phyloP scores from a whole-genome alignment of 129 eudicot genomes.

The Rutidosis leptorrhynchoides region DNA sequence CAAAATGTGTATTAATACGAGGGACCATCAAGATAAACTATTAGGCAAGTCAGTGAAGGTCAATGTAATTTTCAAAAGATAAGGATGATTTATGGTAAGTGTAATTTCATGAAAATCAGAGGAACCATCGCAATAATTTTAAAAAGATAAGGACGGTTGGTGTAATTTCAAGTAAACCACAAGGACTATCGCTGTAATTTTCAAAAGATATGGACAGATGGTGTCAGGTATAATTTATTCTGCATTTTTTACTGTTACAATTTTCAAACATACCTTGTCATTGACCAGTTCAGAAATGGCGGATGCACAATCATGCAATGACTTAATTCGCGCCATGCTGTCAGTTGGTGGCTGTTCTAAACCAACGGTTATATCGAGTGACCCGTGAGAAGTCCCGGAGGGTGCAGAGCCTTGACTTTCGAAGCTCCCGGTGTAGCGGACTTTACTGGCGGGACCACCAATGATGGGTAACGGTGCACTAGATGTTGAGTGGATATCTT shows the following conservation, averaged over 20 bases:
- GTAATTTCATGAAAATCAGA: too few species aligned
- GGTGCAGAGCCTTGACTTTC: slow-evolving; percentile 74
- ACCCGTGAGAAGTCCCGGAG: slow-evolving; percentile 60
- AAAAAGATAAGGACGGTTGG: too few species aligned
- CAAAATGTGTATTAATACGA: too few species aligned
- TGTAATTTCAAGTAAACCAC: too few species aligned
- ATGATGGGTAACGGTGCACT: slow-evolving; percentile 52
- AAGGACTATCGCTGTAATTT: too few species aligned
- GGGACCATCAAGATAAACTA: too few species aligned
- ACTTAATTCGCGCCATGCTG: slow-evolving; percentile 64
- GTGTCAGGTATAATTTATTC: too few species aligned
- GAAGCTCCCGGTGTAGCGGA: slow-evolving; percentile 42
- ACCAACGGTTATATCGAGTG: slow-evolving; percentile 52
- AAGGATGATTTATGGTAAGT: too few species aligned
- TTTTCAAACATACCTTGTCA: slow-evolving; percentile 52
- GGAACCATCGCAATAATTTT: too few species aligned
- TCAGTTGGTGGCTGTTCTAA: slow-evolving; percentile 76
- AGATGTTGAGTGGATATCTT: slow-evolving; percentile 31
- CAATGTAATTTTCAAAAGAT: too few species aligned
- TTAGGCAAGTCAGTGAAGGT: too few species aligned
- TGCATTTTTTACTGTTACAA: slow-evolving; percentile 4
- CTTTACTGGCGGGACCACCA: slow-evolving; percentile 43
- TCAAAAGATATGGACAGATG: too few species aligned
- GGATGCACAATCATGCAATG: slow-evolving; percentile 69
- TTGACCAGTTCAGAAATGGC: slow-evolving; percentile 76